Evolutionary conservation across 495 filamentous ascomycete species (phyloP).

Genomic region (Aspergillus campestris): DNA sequence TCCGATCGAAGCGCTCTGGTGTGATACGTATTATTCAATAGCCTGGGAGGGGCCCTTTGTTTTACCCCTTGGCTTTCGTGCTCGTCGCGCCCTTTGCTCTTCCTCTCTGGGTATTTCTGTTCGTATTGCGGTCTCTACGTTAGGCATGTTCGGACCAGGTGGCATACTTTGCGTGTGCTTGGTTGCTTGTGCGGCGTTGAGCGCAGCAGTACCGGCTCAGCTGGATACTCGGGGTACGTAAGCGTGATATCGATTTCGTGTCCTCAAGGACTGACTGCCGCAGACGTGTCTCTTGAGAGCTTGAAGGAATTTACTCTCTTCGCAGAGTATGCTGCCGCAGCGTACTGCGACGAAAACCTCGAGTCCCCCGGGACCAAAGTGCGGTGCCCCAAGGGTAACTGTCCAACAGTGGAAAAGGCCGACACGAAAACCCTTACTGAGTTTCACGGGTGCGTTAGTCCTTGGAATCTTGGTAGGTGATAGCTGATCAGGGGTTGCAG

Average conservation of each 20-base stretch:
- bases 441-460: conserved; percentile 50
- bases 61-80: no score
- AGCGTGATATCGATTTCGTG: neutral
- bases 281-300: conserved; percentile 24
- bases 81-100: no score
- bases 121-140: no score
- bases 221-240: conserved; percentile 16
- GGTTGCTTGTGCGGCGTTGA: conserved; percentile 7
- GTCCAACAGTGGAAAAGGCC: conserved; percentile 50
- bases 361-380: conserved; percentile 39
- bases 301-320: conserved; percentile 47
- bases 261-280: conserved; percentile 1
- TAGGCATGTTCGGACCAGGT: no score
- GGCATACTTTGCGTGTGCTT: no score
- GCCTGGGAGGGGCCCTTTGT: no score
- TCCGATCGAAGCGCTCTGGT: no score
- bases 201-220: conserved; percentile 14
- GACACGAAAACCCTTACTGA: conserved; percentile 46
- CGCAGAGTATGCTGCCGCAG: conserved; percentile 61
- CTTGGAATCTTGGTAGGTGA: neutral
- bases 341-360: conserved; percentile 54
- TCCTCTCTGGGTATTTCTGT: no score
- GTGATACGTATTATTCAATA: no score
- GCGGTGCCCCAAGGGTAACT: conserved; percentile 49
- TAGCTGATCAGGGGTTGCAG: conserved; percentile 22